Conservation (phyloP, 2,329 filamentous ascomycete species). For the Fonsecaea nubica region DNA sequence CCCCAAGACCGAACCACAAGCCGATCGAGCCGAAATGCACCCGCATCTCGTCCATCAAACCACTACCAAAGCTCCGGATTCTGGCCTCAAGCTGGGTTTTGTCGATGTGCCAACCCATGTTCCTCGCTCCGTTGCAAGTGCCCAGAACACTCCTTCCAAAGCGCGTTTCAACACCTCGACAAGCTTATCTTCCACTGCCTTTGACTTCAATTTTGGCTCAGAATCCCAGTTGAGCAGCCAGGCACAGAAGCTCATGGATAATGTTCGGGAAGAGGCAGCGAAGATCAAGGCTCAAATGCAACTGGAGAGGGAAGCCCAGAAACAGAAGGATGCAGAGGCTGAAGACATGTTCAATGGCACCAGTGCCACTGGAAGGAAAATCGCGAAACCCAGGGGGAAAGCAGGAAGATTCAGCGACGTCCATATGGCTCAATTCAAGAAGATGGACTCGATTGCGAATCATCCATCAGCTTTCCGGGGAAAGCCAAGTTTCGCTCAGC, state of each 20-base stretch:
- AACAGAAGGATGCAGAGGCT: conserved; percentile 55
- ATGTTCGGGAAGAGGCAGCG: conserved; percentile 73
- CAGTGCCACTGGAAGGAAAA: conserved; percentile 64
- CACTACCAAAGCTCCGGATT: conserved; percentile 77
- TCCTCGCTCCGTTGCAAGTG: conserved; percentile 33
- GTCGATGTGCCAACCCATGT: conserved; percentile 37
- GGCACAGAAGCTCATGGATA: conserved; percentile 66
- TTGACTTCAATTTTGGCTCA: conserved; percentile 55
- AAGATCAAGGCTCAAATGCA: conserved; percentile 73
- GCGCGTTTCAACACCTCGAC: conserved; percentile 36
- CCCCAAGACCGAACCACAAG: conserved; percentile 71
- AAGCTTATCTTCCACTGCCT: conserved; percentile 47
- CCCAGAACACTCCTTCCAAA: conserved; percentile 51
- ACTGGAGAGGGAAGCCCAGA: conserved; percentile 65
- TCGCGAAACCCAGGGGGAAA: conserved; percentile 80
- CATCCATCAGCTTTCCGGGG: conserved; percentile 77
- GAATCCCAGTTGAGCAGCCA: conserved; percentile 55
- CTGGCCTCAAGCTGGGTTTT: conserved; percentile 82
- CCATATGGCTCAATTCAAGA: conserved; percentile 89
- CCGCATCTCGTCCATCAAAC: conserved; percentile 79
- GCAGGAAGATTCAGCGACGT: conserved; percentile 79
- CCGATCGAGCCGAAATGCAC: conserved; percentile 84
- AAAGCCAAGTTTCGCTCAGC: conserved; percentile 52
- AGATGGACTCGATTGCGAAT: conserved; percentile 94
- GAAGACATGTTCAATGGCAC: conserved; percentile 48